Evolutionary conservation across 2,329 filamentous ascomycete genomes (phyloP), one percentile per base, ranked within the genome.

Genomic region (Verticillium zaregamsianum): DNA sequence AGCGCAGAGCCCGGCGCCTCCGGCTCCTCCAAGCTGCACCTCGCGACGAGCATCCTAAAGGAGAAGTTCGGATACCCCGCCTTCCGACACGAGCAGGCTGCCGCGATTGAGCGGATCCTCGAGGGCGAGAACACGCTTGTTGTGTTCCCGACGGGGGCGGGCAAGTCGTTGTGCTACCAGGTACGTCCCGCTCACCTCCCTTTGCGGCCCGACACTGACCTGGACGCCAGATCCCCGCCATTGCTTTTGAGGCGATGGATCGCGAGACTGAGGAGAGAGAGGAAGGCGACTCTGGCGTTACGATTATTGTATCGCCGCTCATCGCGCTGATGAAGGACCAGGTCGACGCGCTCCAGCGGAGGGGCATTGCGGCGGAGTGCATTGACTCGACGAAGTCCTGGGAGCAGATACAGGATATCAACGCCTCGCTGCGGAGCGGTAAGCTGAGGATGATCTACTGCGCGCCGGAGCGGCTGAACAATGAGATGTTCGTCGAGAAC

Each of bases 261-360:
- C 63, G 67, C 1, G 60, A 66, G 17, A 70, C 64, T 5, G 71
- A 69, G 1, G 64, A 65, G 2, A 66, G 71, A 52, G 66, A 66
- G 0, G 59, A 68, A 0, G 70, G 69, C 2, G 74, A 77, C 20
- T 70, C 74, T 12, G 85, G 82, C 6, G 79, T 86, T 64, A 86
- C 82, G 1, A 76, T 86, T 6, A 81, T 86, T 3, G 81, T 86
- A 2, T 86, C 82, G 0, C 83, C 83, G 0, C 70, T 86, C 3
- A 82, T 86, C 59, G 82, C 82, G 2, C 67, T 86, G 59, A 86
- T 86, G 83, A 86, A 86, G 67, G 84, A 87, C 63, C 85, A 87
- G 65, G 82, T 85, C 0, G 84, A 87, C 65, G 79, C 80, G 1
- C 73, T 87, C 23, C 73, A 77, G 56, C 74, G 74, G 11, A 76